Percentiles rank a stretch among this genome's conserved stretches.
These are phyloP conservation scores for Alternaria conjuncta DNA, from an alignment of 2,329 filamentous ascomycete species.

Conservation along the genomic window DNA sequence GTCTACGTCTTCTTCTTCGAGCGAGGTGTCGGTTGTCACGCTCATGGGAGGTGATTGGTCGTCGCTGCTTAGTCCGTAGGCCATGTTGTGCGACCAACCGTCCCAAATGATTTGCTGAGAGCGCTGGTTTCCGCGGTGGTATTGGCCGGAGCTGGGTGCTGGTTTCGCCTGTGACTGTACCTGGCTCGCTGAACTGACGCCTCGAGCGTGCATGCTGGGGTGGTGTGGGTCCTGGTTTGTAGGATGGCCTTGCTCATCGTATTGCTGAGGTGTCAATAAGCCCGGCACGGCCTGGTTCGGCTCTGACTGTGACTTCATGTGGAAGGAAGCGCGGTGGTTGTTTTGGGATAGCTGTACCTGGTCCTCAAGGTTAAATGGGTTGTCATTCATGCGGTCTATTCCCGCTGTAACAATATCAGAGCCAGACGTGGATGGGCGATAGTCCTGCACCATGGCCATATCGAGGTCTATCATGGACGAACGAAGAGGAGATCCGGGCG, in stretches of 20 bases:
- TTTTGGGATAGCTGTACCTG: slow-evolving; percentile 48
- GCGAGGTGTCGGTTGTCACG: slow-evolving; percentile 38
- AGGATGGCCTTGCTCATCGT: slow-evolving; percentile 45
- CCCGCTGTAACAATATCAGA: slow-evolving; percentile 46
- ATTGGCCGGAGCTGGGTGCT: slow-evolving; percentile 26
- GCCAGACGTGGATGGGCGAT: slow-evolving; percentile 53
- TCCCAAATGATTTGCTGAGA: slow-evolving; percentile 41
- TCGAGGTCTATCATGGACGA: slow-evolving; percentile 55
- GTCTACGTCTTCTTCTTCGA: slow-evolving; percentile 46
- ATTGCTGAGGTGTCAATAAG: slow-evolving; percentile 44
- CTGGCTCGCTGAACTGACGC: slow-evolving; percentile 45
- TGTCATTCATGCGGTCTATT: slow-evolving; percentile 52
- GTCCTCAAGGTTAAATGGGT: slow-evolving; percentile 59
- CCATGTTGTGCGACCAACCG: slow-evolving; percentile 41
- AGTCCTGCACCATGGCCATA: slow-evolving; percentile 49
- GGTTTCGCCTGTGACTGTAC: slow-evolving; percentile 36
- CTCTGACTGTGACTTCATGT: slow-evolving; percentile 51
- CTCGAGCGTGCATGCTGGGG: slow-evolving; percentile 41
- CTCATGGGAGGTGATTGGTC: slow-evolving; percentile 42
- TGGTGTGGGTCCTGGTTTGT: slow-evolving; percentile 38
- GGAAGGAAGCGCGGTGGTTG: slow-evolving; percentile 48
- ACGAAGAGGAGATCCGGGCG: slow-evolving; percentile 43
- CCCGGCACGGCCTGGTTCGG: slow-evolving; percentile 48
- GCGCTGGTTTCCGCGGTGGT: slow-evolving; percentile 33
- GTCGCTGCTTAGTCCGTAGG: slow-evolving; percentile 39